Evolutionary conservation across 2,329 filamentous ascomycete genomes (phyloP).

Genomic region (Colletotrichum sp.): DNA sequence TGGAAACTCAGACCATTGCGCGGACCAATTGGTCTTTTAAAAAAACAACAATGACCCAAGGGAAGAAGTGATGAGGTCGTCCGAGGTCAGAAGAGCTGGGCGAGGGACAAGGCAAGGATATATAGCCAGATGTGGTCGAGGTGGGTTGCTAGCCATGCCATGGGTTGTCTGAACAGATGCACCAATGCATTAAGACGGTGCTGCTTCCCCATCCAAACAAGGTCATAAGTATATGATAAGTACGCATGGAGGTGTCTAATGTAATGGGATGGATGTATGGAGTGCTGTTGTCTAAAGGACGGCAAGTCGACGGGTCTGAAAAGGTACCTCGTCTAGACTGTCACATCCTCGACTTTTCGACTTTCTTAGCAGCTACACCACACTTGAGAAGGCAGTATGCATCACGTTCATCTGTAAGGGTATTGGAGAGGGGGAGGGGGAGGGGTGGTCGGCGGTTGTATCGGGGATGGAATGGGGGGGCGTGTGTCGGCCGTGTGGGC

Average conservation of each 20-base stretch:
- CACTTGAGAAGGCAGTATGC: slow-evolving; percentile 1
- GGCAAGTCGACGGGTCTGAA: slow-evolving; percentile 14
- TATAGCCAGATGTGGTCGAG: slow-evolving; percentile 41
- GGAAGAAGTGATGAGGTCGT: slow-evolving; percentile 25
- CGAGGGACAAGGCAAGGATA: slow-evolving; percentile 47
- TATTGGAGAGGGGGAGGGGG: not conserved
- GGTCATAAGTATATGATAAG: slow-evolving; percentile 8
- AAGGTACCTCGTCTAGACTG: slow-evolving; percentile 13
- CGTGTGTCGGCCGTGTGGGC: not conserved
- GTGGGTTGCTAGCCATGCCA: slow-evolving; percentile 11
- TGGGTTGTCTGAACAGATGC: slow-evolving; percentile 17
- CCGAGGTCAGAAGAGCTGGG: slow-evolving; percentile 32
- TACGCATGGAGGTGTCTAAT: slow-evolving; percentile 5
- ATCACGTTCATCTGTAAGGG: slow-evolving; percentile 18
- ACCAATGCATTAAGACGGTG: slow-evolving; percentile 20
- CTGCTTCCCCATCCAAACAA: slow-evolving; percentile 17
- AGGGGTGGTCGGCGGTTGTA: slow-evolving; percentile 20
- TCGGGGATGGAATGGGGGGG: slow-evolving; percentile 14
- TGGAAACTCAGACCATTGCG: slow-evolving; percentile 41
- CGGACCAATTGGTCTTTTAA: slow-evolving; percentile 37
- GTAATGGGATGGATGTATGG: slow-evolving; percentile 16
- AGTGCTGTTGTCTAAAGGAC: slow-evolving; percentile 12
- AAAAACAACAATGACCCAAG: slow-evolving; percentile 32
- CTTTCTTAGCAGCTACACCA: slow-evolving; percentile 13
- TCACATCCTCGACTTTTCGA: slow-evolving; percentile 5